Evolutionary conservation across 176 grass and related monocot genomes (phyloP), one percentile per base, ranked within the genome.

Genomic region (Bonia amplexicaulis): DNA sequence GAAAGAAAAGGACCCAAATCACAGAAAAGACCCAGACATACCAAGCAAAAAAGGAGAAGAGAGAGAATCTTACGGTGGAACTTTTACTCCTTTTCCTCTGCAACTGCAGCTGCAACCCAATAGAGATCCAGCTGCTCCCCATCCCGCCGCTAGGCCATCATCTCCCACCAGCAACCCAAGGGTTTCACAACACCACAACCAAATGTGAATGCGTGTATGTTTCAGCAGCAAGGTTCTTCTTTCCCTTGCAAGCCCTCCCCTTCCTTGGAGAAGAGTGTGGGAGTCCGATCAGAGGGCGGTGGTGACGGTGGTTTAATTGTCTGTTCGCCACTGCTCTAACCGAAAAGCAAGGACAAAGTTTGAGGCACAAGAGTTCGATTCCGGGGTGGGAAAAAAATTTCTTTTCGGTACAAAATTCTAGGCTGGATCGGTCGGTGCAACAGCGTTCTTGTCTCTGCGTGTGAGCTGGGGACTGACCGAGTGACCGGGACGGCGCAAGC

Each of bases 91-190:
- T 14, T 35, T 77, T 14, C 33, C 61, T 72, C 59, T 61, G 76
- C 26, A 25, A 13, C 52, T 25, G 82, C 90, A 92, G 90, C 90
- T 92, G 84, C 87, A 89, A 87, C 81, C 84, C 84, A 41, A 82
- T 52, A 55, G 84, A 89, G 87, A 92, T 89, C 84, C 84, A 87
- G 87, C 90, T 75, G 84, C 80, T 71, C 44, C 83, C 63, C 87
- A 78, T 83, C 69, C 73, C 58, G 51, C 80, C 64, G 42, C 84
- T 86, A 92, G 80, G 74, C 63, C 69, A 78, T 85, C 53, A 74
- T 88, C 53, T 69, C 60, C 59, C 39, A 45, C 84, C 11, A 16
- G 0, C 49, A 29, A 40, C 41, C n/a, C 9, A 40, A 23, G 67
- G 46, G 72, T 6, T 2, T 41, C 53, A 17, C 75, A 51, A 31